Conservation (phyloP, 768 basidiomycete species). For the Harrya chromipes region DNA sequence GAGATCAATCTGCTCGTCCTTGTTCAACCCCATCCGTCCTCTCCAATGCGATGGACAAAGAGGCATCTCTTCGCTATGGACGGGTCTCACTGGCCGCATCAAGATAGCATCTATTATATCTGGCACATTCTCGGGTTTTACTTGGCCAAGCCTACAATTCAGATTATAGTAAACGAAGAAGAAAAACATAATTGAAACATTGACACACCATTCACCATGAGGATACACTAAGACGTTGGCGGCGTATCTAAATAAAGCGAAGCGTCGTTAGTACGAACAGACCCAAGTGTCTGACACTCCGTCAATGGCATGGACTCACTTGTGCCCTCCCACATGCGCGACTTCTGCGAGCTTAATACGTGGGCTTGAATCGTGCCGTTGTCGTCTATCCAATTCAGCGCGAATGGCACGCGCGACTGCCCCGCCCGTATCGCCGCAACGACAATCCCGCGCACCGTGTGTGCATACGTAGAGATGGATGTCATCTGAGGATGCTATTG, state of each 20-base stretch:
- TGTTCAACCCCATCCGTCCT: conserved; percentile 65
- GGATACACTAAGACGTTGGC: conserved; percentile 70
- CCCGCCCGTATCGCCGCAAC: conserved; percentile 67
- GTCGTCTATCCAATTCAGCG: conserved; percentile 46
- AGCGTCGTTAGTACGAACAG: neutral
- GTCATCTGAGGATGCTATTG: conserved; percentile 15
- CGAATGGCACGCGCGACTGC: conserved; percentile 52
- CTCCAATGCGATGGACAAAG: conserved; percentile 57
- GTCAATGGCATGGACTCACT: conserved; percentile 44
- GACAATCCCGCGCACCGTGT: conserved; percentile 74
- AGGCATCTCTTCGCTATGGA: conserved; percentile 32
- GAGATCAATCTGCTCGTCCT: conserved; percentile 52
- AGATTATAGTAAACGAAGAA: neutral
- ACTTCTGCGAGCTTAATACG: conserved; percentile 57
- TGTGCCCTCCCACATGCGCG: conserved; percentile 81
- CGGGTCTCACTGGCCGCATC: conserved; percentile 27
- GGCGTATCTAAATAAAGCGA: conserved; percentile 46
- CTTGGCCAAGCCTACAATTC: conserved; percentile 55
- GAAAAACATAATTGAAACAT: neutral
- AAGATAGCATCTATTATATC: conserved; percentile 47
- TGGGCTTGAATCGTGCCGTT: conserved; percentile 24
- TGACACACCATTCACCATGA: conserved; percentile 65
- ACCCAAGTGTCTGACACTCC: neutral
- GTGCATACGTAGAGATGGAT: conserved; percentile 70
- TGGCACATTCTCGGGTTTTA: conserved; percentile 57